These are phyloP conservation scores for Combretum micranthum DNA, from an alignment of 345 rosid species.

Conservation along the genomic window DNA sequence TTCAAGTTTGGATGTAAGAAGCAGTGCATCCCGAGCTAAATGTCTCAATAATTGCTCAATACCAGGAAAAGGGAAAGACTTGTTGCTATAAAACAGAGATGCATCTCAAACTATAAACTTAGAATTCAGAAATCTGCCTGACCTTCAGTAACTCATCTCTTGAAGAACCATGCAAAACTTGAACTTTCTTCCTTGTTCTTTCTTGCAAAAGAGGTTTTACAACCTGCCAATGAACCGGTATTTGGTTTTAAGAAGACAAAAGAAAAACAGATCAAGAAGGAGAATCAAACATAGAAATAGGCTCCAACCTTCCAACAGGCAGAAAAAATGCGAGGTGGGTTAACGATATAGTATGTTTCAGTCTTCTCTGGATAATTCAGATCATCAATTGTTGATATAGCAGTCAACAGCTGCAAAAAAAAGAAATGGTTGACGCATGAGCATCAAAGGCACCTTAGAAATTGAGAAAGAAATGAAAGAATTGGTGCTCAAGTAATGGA, in stretches of 20 bases:
- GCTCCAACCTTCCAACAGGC: slow-evolving; percentile 80
- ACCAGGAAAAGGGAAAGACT: not conserved
- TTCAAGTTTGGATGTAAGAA: too few species aligned
- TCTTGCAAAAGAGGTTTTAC: slow-evolving; percentile 94
- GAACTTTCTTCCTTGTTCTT: slow-evolving; percentile 81
- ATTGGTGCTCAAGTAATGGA: too few species aligned
- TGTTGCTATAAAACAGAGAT: not conserved
- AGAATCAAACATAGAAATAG: not conserved
- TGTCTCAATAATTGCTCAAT: too few species aligned
- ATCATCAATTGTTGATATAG: slow-evolving; percentile 78
- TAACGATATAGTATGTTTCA: slow-evolving; percentile 76
- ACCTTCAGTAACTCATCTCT: slow-evolving; percentile 88
- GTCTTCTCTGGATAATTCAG: slow-evolving; percentile 96
- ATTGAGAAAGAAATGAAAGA: too few species aligned
- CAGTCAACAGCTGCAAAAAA: slow-evolving; percentile 65
- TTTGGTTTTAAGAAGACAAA: slow-evolving; percentile 1
- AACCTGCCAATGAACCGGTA: slow-evolving; percentile 26
- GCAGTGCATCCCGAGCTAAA: too few species aligned
- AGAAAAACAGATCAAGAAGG: not conserved
- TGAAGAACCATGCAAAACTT: slow-evolving; percentile 76
- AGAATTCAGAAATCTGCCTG: not conserved
- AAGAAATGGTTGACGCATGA: slow-evolving; percentile 5
- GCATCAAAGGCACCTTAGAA: not conserved
- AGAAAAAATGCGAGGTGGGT: slow-evolving; percentile 84
- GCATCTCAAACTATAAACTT: too few species aligned